Conservation (phyloP, 2,329 filamentous ascomycete genomes). For the Penicillium expansum region DNA sequence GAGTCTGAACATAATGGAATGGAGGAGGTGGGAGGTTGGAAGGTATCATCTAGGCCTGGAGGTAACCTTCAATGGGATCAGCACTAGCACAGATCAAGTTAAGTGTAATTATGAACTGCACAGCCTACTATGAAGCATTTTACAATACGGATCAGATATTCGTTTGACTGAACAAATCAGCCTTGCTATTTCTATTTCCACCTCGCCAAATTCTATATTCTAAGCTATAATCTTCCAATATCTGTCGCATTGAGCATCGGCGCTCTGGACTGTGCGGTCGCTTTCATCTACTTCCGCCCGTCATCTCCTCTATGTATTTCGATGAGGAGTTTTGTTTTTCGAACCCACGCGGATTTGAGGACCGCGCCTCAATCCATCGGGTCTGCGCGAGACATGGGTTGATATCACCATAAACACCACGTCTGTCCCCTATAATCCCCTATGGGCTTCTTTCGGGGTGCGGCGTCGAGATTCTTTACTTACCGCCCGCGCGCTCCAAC, state of each 20-base stretch:
- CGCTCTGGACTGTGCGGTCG: background rate
- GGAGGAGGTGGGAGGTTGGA: background rate
- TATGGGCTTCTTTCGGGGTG: no score
- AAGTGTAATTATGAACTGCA: background rate
- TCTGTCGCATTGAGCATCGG: background rate
- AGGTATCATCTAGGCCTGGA: background rate
- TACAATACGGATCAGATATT: background rate
- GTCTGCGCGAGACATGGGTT: background rate
- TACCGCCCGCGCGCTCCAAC: slow-evolving; percentile 17
- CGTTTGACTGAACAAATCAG: background rate
- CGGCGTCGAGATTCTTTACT: background rate
- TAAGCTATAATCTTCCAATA: background rate
- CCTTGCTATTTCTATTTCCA: background rate
- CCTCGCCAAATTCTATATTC: background rate
- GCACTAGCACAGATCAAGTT: background rate
- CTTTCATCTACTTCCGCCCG: background rate
- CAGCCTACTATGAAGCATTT: background rate
- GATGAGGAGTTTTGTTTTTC: background rate
- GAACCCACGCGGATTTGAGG: no score
- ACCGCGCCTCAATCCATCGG: no score
- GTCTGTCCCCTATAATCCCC: background rate
- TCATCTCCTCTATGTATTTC: background rate
- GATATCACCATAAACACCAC: background rate
- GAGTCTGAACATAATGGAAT: background rate
- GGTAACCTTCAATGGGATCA: background rate